A percentile compares a stretch with the other conserved stretches of the same genome.
Evolutionary conservation across 495 filamentous ascomycete genomes (phyloP).

Genomic region (Cercophora scortea): DNA sequence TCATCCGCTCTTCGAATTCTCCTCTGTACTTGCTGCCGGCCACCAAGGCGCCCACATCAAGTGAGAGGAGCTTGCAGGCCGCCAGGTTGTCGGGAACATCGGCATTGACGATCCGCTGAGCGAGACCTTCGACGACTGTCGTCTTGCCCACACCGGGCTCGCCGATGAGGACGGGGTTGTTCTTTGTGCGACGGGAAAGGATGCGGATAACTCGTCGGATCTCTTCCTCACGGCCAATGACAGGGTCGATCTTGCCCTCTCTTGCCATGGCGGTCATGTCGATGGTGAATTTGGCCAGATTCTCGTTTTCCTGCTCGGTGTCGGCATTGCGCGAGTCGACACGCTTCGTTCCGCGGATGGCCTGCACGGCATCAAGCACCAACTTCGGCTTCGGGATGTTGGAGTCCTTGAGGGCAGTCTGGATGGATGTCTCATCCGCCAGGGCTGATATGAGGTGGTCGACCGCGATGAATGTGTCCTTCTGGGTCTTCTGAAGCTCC

Average conservation of each 20-base stretch:
- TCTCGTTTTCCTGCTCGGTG: slow-evolving; percentile 82
- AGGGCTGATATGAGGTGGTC: slow-evolving; percentile 86
- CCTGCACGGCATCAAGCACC: slow-evolving; percentile 76
- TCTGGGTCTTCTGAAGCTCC: slow-evolving; percentile 92
- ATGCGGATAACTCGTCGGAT: slow-evolving; percentile 92
- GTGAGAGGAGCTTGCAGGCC: slow-evolving; percentile 83
- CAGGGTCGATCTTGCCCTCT: slow-evolving; percentile 96
- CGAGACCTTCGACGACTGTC: slow-evolving; percentile 95
- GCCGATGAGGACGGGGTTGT: slow-evolving; percentile 90
- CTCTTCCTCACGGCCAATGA: slow-evolving; percentile 96
- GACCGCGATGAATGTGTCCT: slow-evolving; percentile 87
- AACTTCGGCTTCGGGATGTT: slow-evolving; percentile 89
- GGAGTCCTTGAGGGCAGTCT: slow-evolving; percentile 67
- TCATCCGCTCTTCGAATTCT: not conserved
- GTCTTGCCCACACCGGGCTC: slow-evolving; percentile 99
- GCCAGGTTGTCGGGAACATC: slow-evolving; percentile 96
- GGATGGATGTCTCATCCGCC: slow-evolving; percentile 67
- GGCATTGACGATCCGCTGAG: slow-evolving; percentile 86
- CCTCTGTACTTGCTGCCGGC: slow-evolving; percentile 85
- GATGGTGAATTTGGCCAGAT: slow-evolving; percentile 93
- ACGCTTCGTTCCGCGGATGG: slow-evolving; percentile 82
- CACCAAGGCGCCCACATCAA: slow-evolving; percentile 91
- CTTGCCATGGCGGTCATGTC: slow-evolving; percentile 92
- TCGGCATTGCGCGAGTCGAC: slow-evolving; percentile 96
- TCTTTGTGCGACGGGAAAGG: slow-evolving; percentile 89